phyloP scores from a whole-genome alignment of 1,284 basidiomycete species.

The Melampsora occidentalis region DNA sequence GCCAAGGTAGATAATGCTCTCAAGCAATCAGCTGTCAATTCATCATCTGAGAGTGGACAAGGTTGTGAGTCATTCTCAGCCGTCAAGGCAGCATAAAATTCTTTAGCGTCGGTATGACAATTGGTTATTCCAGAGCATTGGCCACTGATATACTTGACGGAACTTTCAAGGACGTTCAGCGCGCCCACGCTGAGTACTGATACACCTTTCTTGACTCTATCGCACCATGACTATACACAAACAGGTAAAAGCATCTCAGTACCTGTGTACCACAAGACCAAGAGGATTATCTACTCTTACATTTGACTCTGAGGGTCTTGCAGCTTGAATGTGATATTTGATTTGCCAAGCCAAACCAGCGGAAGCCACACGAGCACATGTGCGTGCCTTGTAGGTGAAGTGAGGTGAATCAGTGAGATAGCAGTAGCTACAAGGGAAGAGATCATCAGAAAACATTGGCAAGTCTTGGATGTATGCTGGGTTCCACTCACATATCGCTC shows the following conservation, averaged over 20 bases:
- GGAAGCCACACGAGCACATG: slow-evolving; percentile 32
- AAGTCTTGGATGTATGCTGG: background rate
- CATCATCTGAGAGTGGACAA: slow-evolving; percentile 5
- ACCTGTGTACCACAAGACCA: no score
- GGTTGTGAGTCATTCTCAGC: background rate
- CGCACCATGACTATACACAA: background rate
- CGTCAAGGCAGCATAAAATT: slow-evolving; percentile 19
- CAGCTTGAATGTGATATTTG: slow-evolving; percentile 38
- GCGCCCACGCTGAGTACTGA: slow-evolving; percentile 31
- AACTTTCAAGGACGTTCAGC: slow-evolving; percentile 23
- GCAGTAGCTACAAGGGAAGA: slow-evolving; percentile 19
- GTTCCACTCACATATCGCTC: slow-evolving; percentile 27
- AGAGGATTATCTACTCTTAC: slow-evolving; percentile 4
- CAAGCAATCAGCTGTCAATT: slow-evolving; percentile 40
- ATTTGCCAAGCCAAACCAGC: slow-evolving; percentile 38
- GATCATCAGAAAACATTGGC: background rate
- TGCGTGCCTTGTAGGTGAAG: slow-evolving; percentile 29
- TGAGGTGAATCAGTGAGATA: slow-evolving; percentile 29
- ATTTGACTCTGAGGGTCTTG: background rate
- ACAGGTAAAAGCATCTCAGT: background rate
- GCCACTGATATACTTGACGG: slow-evolving; percentile 31
- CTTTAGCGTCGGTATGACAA: slow-evolving; percentile 16
- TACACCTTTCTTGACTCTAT: slow-evolving; percentile 24
- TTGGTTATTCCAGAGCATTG: background rate
- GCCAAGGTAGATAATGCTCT: slow-evolving; percentile 41